Evolutionary conservation across 2,329 filamentous ascomycete genomes (phyloP).

Genomic region (Alternaria rosae): DNA sequence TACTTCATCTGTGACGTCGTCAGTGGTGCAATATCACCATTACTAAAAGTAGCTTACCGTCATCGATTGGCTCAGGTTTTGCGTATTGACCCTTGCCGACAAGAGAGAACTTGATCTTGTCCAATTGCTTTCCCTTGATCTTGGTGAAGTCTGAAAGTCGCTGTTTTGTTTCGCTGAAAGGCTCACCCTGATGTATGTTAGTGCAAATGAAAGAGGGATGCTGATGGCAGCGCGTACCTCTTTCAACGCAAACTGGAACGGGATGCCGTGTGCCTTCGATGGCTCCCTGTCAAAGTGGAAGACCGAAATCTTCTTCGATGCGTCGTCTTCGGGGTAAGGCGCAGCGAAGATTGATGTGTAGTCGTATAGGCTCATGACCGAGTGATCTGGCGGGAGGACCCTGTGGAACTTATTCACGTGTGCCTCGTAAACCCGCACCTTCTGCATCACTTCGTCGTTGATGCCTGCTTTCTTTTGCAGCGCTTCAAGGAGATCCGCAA

Average conservation of each 20-base stretch:
- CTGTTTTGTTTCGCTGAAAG: constrained; percentile 91
- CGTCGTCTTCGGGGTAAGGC: constrained; percentile 74
- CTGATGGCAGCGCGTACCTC: constrained; percentile 61
- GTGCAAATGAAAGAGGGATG: constrained; percentile 16
- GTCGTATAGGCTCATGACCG: constrained; percentile 84
- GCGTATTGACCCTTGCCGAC: constrained; percentile 70
- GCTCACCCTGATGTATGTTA: constrained; percentile 69
- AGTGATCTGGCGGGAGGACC: constrained; percentile 72
- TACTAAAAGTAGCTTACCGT: constrained; percentile 70
- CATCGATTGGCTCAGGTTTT: constrained; percentile 81
- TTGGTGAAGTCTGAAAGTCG: constrained; percentile 91
- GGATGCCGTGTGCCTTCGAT: constrained; percentile 82
- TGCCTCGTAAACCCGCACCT: constrained; percentile 82
- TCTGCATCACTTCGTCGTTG: constrained; percentile 74
- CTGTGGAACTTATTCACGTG: constrained; percentile 86
- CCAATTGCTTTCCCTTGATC: constrained; percentile 96
- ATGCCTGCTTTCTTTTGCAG: constrained; percentile 83
- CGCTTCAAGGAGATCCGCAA: constrained; percentile 78
- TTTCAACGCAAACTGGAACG: constrained; percentile 88
- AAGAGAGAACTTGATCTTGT: constrained; percentile 97
- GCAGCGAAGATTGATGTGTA: constrained; percentile 85
- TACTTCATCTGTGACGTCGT: constrained; percentile 52
- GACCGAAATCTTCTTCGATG: constrained; percentile 73
- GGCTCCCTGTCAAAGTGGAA: constrained; percentile 95
- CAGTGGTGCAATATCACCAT: constrained; percentile 5